phyloP scores from a whole-genome alignment of 2,329 filamentous ascomycete species.

The Amesomyces nigricolor region DNA sequence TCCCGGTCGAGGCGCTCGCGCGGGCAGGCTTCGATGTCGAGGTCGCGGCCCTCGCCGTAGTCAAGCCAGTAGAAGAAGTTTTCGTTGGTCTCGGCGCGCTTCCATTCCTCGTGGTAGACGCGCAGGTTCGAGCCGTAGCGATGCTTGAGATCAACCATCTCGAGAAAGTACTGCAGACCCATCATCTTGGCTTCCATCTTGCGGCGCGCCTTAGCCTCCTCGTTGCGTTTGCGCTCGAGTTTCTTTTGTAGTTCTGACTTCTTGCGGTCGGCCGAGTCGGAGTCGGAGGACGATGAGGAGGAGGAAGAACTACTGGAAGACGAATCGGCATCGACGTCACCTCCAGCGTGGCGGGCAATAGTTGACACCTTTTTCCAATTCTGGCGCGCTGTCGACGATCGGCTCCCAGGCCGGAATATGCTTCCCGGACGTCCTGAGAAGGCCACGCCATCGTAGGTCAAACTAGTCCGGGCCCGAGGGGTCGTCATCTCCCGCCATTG shows the following conservation, averaged over 20 bases:
- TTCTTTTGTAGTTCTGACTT: constrained; percentile 36
- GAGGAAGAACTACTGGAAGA: constrained; percentile 35
- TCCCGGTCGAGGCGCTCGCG: constrained; percentile 70
- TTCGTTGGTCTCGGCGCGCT: constrained; percentile 66
- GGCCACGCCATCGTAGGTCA: background rate
- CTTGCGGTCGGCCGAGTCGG: constrained; percentile 16
- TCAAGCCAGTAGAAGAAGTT: constrained; percentile 97
- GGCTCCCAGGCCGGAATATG: background rate
- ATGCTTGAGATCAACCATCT: constrained; percentile 85
- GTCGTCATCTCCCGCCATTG: constrained; percentile 48
- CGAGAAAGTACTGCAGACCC: constrained; percentile 76
- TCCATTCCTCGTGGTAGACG: constrained; percentile 81
- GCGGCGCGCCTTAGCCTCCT: constrained; percentile 50
- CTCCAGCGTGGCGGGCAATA: constrained; percentile 66
- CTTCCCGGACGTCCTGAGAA: constrained; percentile 1
- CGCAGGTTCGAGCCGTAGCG: constrained; percentile 79
- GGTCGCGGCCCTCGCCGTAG: constrained; percentile 63
- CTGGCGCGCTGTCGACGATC: constrained; percentile 43
- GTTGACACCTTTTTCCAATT: constrained; percentile 72
- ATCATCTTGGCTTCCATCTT: constrained; percentile 69
- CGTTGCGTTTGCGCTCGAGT: constrained; percentile 35
- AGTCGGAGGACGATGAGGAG: constrained; percentile 25
- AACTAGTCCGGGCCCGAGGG: constrained; percentile 34
- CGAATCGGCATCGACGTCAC: constrained; percentile 47
- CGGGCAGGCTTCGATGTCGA: constrained; percentile 68